Conservation (phyloP, 2,329 filamentous ascomycete genomes). For the Talaromyces verruculosus region DNA sequence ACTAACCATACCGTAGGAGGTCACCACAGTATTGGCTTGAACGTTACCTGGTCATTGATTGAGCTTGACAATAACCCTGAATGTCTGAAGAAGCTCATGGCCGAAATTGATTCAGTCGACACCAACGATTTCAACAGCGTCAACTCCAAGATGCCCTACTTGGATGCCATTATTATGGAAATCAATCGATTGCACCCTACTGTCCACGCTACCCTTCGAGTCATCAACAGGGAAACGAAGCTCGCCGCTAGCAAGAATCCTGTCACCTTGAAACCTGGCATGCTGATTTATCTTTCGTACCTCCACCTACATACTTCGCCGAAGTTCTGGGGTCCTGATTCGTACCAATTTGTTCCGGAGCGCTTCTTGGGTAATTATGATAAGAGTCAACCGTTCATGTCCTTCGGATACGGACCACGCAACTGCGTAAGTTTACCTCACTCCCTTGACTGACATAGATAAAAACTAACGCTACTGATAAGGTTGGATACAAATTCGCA, state of each 20-base stretch:
- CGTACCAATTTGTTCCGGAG: slow-evolving; percentile 11
- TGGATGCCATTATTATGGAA: slow-evolving; percentile 16
- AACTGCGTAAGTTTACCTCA: slow-evolving; percentile 11
- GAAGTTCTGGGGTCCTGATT: slow-evolving; percentile 10
- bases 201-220: slow-evolving; percentile 14
- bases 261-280: slow-evolving; percentile 11
- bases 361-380: slow-evolving; percentile 11
- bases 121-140: slow-evolving; percentile 11
- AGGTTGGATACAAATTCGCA: slow-evolving; percentile 19
- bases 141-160: slow-evolving; percentile 16
- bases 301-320: slow-evolving; percentile 11
- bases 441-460: background rate
- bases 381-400: slow-evolving; percentile 15
- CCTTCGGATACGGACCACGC: slow-evolving; percentile 16
- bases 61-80: slow-evolving; percentile 16
- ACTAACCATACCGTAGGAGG: slow-evolving; percentile 5
- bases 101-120: slow-evolving; percentile 14
- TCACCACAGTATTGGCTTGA: slow-evolving; percentile 16
- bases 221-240: slow-evolving; percentile 12
- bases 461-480: background rate
- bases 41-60: slow-evolving; percentile 15
- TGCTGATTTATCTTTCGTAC: slow-evolving; percentile 17
- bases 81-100: slow-evolving; percentile 14
- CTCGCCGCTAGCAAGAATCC: slow-evolving; percentile 12
- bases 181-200: slow-evolving; percentile 12